Evolutionary conservation across 2,329 filamentous ascomycete genomes (phyloP), one percentile per base, ranked within the genome.

Genomic region (Hypoxylon sp.): DNA sequence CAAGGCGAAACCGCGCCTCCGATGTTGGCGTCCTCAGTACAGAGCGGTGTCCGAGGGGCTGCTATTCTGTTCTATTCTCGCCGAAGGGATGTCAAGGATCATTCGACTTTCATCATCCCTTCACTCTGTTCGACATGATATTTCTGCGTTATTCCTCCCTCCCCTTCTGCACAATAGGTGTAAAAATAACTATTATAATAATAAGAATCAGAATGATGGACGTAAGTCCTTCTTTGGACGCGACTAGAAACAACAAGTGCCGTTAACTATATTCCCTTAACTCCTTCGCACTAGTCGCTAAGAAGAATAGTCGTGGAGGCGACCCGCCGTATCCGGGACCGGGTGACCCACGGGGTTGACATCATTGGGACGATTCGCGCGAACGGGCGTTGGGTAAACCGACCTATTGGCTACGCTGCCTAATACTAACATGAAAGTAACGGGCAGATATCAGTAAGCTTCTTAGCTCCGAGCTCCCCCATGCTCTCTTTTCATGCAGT

Each of bases 351-450:
- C 24, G 58, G 39, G 22, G 17, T 51, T 62, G 59, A 62, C 59
- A 62, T 48, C 51, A 59, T 44, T 46, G 50, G 14, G 19, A 51
- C 37, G 48, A 39, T 29, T 62, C 59, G 59, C 59, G 33, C 59
- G 26, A 52, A 37, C 59, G 50, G 24, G 39, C 50, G 22, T 33
- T 47, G 9, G 24, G n/a, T 19, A 9, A 17, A 17, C 47, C 47
- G 54, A 57, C 11, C 29, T 57, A 31, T 35, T 10, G 39, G n/a
- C 39, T 42, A 8, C 39, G n/a, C 2, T 14, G n/a, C 39, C 39
- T 42, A 22, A 8, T 42, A 44, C 17, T 22, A 22, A 22, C 39
- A 44, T 17, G 17, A 39, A 11, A 22, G 39, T 44, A 3, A 22
- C 39, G 39, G 17, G 39, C 39, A 22, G 39, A 22, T 17, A 44